A percentile compares a stretch with the other conserved stretches of the same genome.
Conservation (phyloP, 345 rosid genomes). For the Gossypium anomalum region DNA sequence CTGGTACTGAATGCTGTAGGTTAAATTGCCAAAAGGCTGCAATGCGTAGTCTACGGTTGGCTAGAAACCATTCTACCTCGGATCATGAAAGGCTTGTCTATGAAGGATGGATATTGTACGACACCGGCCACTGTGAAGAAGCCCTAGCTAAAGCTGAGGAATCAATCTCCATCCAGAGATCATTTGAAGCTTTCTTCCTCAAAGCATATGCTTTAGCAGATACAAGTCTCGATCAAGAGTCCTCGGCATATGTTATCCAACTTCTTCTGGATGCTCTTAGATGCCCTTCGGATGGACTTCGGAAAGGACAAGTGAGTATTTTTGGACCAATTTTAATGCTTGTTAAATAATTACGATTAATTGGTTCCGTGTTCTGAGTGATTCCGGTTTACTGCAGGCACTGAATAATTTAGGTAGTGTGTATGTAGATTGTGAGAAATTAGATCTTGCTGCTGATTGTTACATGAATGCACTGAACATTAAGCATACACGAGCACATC, state of each 20-base stretch:
- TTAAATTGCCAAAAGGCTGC: conserved; percentile 93
- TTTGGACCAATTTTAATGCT: not conserved
- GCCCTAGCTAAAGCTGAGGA: conserved; percentile 91
- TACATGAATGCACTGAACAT: conserved; percentile 85
- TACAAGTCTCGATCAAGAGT: conserved; percentile 59
- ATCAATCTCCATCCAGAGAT: conserved; percentile 77
- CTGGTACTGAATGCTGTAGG: conserved; percentile 39
- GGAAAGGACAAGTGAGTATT: conserved; percentile 89
- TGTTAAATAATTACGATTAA: not conserved
- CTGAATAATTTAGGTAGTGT: conserved; percentile 85
- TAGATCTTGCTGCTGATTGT: conserved; percentile 86
- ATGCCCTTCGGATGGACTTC: conserved; percentile 97
- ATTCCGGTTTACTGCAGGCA: conserved; percentile 51
- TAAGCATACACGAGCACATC: conserved; percentile 98
- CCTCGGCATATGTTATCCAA: conserved; percentile 62
- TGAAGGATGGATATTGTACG: conserved; percentile 95
- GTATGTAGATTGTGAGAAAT: conserved; percentile 80
- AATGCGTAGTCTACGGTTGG: conserved; percentile 86
- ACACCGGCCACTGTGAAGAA: conserved; percentile 92
- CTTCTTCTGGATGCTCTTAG: conserved; percentile 88
- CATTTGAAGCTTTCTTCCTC: conserved; percentile 96
- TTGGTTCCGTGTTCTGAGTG: not conserved
- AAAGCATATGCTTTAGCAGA: conserved; percentile 92
- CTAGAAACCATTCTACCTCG: conserved; percentile 75
- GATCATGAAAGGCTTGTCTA: conserved; percentile 92